Percentiles rank a stretch among this genome's conserved stretches.
phyloP scores from a whole-genome alignment of 768 basidiomycete species.

The Suillus cothurnatus region DNA sequence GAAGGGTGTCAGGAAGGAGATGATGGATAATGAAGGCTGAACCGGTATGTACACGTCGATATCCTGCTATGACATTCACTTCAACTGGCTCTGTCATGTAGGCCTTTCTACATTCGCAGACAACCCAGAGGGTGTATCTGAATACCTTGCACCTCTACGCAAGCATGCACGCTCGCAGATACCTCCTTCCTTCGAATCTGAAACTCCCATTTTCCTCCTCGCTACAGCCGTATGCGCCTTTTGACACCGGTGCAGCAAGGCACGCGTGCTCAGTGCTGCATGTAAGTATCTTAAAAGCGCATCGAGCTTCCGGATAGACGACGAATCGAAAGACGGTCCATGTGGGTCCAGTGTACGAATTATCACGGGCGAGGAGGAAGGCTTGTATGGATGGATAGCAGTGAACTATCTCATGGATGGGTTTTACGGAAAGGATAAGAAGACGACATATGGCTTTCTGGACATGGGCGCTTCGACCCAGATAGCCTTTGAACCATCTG shows the following conservation, averaged over 20 bases:
- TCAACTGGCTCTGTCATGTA: constrained; percentile 34
- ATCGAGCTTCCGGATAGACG: constrained; percentile 79
- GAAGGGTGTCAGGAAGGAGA: constrained; percentile 85
- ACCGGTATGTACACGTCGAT: constrained; percentile 65
- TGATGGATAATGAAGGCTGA: constrained; percentile 92
- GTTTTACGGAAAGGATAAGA: constrained; percentile 60
- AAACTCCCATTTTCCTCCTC: constrained; percentile 91
- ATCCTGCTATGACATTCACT: neutral
- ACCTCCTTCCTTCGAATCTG: constrained; percentile 80
- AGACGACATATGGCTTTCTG: constrained; percentile 93
- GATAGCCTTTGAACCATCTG: constrained; percentile 92
- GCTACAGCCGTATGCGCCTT: constrained; percentile 97
- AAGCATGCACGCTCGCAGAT: constrained; percentile 80
- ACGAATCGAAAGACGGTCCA: constrained; percentile 65
- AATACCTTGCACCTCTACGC: constrained; percentile 82
- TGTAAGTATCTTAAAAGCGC: constrained; percentile 76
- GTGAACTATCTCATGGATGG: constrained; percentile 99
- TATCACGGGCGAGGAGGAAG: constrained; percentile 98
- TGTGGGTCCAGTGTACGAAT: constrained; percentile 94
- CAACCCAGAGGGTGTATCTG: constrained; percentile 66
- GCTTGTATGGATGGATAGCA: constrained; percentile 97
- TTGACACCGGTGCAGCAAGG: constrained; percentile 69
- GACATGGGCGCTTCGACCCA: constrained; percentile 99
- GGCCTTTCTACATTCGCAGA: constrained; percentile 85
- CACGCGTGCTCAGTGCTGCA: constrained; percentile 69